These are phyloP conservation scores for Pleurotus eryngii DNA, from an alignment of 768 basidiomycete genomes.

Conservation along the genomic window DNA sequence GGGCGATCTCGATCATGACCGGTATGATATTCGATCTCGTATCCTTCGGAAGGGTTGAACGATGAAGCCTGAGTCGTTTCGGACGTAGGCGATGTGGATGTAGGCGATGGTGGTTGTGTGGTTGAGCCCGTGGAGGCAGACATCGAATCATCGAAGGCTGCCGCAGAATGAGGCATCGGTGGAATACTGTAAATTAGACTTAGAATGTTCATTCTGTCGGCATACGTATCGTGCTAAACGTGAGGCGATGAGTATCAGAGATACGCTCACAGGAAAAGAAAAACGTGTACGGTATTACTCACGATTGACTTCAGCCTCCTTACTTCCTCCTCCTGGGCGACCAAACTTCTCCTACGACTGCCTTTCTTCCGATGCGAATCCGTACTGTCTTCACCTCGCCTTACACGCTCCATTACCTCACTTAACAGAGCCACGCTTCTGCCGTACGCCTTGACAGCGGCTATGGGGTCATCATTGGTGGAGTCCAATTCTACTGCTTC, in stretches of 20 bases:
- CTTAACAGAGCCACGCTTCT: slow-evolving; percentile 83
- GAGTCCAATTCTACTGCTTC: slow-evolving; percentile 88
- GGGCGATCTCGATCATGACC: slow-evolving; percentile 25
- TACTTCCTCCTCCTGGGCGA: slow-evolving; percentile 92
- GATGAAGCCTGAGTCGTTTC: not conserved
- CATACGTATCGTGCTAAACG: slow-evolving; percentile 87
- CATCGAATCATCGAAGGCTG: slow-evolving; percentile 23
- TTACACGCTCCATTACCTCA: slow-evolving; percentile 90
- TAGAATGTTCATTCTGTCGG: slow-evolving; percentile 90
- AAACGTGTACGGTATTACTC: slow-evolving; percentile 26
- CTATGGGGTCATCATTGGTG: slow-evolving; percentile 84
- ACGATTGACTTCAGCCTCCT: slow-evolving; percentile 84
- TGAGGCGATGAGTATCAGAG: not conserved
- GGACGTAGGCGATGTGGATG: slow-evolving; percentile 46
- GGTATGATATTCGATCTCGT: slow-evolving; percentile 18
- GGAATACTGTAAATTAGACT: slow-evolving; percentile 88
- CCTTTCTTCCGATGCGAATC: slow-evolving; percentile 55
- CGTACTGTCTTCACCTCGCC: slow-evolving; percentile 78
- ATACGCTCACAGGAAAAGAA: not conserved
- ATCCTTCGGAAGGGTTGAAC: slow-evolving; percentile 28
- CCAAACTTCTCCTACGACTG: slow-evolving; percentile 70
- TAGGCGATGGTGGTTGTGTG: slow-evolving; percentile 44
- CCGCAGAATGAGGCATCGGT: slow-evolving; percentile 62
- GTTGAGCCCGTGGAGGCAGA: slow-evolving; percentile 47
- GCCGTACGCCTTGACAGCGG: slow-evolving; percentile 85